Evolutionary conservation across 441 rosid genomes (phyloP).

Genomic region (Adansonia rubrostipa): DNA sequence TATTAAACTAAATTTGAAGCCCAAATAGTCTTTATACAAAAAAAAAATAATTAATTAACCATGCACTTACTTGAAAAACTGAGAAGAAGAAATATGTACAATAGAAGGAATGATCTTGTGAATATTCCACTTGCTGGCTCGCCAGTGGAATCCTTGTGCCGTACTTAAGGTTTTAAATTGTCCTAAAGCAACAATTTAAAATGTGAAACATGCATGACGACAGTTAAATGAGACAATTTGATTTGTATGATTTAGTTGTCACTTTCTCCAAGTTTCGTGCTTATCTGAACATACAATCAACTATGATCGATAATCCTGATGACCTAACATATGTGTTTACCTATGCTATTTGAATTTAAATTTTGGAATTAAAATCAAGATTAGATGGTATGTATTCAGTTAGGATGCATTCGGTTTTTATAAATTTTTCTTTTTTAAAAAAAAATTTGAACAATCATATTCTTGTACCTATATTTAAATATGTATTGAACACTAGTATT

Average conservation of each 20-base stretch:
- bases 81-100: not conserved
- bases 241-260: not conserved
- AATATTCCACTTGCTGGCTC: slow-evolving; percentile 17
- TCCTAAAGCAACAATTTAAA: not conserved
- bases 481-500: too few species aligned
- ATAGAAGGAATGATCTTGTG: slow-evolving; percentile 20
- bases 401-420: too few species aligned
- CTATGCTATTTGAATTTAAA: too few species aligned
- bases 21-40: not conserved
- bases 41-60: not conserved
- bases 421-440: too few species aligned
- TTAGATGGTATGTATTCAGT: too few species aligned
- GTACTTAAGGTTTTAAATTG: not conserved
- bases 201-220: not conserved
- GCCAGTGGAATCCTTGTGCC: slow-evolving; percentile 12
- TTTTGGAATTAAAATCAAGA: too few species aligned
- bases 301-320: slow-evolving; percentile 16
- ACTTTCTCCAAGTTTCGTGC: not conserved
- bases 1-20: not conserved
- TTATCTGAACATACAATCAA: slow-evolving; percentile 24
- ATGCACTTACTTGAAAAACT: slow-evolving; percentile 7
- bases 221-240: not conserved
- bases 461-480: too few species aligned
- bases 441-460: too few species aligned
- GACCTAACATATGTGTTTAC: not conserved